Percentiles rank a stretch among this genome's conserved stretches.
Conservation (phyloP, 306 rosid species). For the Dalbergia cultrata region DNA sequence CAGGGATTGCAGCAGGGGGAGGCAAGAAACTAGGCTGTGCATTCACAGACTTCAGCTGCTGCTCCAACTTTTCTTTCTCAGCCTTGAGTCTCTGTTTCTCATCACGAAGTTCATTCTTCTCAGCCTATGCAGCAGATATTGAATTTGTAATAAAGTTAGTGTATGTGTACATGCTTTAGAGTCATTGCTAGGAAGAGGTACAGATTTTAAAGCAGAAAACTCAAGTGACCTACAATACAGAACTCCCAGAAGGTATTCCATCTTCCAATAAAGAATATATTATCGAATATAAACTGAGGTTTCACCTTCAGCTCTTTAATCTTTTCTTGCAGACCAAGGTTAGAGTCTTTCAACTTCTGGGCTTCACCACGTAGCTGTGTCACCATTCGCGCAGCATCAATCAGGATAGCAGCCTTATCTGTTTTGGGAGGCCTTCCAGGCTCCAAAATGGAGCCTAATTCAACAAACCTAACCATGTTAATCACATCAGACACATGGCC, state of each 20-base stretch:
- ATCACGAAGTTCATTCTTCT: constrained; percentile 93
- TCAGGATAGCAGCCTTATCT: constrained; percentile 90
- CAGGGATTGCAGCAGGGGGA: constrained; percentile 76
- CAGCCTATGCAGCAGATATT: constrained; percentile 58
- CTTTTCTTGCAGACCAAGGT: constrained; percentile 88
- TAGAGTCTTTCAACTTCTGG: constrained; percentile 89
- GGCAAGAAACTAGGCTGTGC: constrained; percentile 83
- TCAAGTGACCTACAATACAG: constrained; percentile 18
- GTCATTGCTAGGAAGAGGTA: neutral
- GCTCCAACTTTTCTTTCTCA: constrained; percentile 96
- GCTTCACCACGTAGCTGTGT: constrained; percentile 88
- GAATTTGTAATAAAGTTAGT: neutral
- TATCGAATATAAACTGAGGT: neutral
- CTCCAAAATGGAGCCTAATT: constrained; percentile 74
- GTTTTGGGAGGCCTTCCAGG: constrained; percentile 91
- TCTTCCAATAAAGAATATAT: too few relatives aligned
- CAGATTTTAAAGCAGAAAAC: constrained; percentile 8
- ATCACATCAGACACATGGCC: constrained; percentile 46
- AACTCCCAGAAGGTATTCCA: constrained; percentile 68
- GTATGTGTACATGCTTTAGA: neutral
- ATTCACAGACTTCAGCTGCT: constrained; percentile 83
- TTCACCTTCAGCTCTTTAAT: constrained; percentile 91
- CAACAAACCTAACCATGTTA: constrained; percentile 78
- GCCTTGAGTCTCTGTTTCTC: constrained; percentile 92
- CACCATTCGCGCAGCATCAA: constrained; percentile 95